Conservation (phyloP, 768 basidiomycete species). For the Trametes punicea region DNA sequence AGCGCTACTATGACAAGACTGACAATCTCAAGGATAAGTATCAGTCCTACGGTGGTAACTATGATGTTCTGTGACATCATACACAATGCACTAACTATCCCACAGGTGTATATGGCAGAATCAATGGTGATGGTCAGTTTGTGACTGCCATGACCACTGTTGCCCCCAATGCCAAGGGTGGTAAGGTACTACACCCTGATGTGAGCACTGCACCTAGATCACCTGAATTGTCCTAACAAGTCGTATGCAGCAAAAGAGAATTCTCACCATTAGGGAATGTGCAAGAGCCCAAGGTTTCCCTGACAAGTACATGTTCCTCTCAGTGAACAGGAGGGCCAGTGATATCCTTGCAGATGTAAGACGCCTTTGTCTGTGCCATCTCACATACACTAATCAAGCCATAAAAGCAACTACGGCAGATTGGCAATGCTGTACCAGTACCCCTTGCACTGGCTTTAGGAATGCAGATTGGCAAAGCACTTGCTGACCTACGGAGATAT, state of each 20-base stretch:
- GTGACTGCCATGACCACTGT: constrained; percentile 61
- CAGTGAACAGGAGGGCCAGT: constrained; percentile 35
- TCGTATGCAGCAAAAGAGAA: constrained; percentile 59
- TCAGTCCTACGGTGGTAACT: too few relatives aligned
- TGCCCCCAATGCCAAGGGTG: constrained; percentile 48
- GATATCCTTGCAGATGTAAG: constrained; percentile 51
- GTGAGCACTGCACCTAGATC: constrained; percentile 28
- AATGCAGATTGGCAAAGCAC: constrained; percentile 40
- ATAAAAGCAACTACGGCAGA: constrained; percentile 66
- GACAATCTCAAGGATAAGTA: neutral
- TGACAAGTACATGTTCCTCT: constrained; percentile 62
- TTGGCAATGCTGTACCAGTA: constrained; percentile 78
- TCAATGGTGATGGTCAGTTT: constrained; percentile 52
- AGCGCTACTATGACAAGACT: neutral
- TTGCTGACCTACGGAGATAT: constrained; percentile 45
- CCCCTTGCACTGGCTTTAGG: constrained; percentile 66
- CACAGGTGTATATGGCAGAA: constrained; percentile 53
- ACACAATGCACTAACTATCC: neutral
- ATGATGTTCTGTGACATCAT: too few relatives aligned
- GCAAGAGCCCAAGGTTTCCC: constrained; percentile 81
- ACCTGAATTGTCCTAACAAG: neutral
- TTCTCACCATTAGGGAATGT: constrained; percentile 62
- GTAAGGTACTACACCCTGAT: constrained; percentile 42
- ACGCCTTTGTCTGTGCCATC: constrained; percentile 12
- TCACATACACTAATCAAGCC: neutral